Percentiles rank a stretch among this genome's conserved stretches.
phyloP scores from a whole-genome alignment of 495 filamentous ascomycete genomes.

The Thozetella sp. region DNA sequence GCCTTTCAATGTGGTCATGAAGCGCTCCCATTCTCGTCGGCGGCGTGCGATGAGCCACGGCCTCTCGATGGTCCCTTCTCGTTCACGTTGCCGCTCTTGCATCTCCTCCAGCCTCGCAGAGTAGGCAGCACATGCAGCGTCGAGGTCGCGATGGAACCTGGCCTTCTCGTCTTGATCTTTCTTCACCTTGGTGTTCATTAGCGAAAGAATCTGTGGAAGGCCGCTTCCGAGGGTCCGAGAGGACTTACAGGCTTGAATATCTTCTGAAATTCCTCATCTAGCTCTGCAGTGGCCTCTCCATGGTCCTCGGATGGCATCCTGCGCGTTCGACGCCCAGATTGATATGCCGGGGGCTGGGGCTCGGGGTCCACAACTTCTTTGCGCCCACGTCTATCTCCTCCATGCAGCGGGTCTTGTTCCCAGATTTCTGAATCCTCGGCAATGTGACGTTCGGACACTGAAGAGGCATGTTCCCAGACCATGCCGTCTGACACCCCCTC shows the following conservation, averaged over 20 bases:
- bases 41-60: neutral
- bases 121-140: neutral
- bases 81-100: neutral
- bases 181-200: neutral
- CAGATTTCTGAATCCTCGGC: neutral
- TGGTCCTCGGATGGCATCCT: neutral
- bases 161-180: conserved; percentile 1
- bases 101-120: neutral
- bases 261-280: neutral
- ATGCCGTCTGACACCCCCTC: neutral
- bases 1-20: neutral
- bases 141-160: neutral
- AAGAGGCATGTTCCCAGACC: neutral
- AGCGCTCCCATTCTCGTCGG: neutral
- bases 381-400: neutral
- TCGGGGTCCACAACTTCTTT: neutral
- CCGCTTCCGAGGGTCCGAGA: neutral
- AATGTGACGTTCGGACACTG: neutral
- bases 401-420: neutral
- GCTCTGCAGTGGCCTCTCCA: neutral
- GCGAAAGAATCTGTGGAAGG: neutral
- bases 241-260: neutral
- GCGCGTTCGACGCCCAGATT: neutral
- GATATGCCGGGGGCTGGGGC: neutral
- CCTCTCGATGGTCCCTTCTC: neutral